These are phyloP conservation scores for Fusarium dlaminii DNA, from an alignment of 2,329 filamentous ascomycete species.

Conservation along the genomic window DNA sequence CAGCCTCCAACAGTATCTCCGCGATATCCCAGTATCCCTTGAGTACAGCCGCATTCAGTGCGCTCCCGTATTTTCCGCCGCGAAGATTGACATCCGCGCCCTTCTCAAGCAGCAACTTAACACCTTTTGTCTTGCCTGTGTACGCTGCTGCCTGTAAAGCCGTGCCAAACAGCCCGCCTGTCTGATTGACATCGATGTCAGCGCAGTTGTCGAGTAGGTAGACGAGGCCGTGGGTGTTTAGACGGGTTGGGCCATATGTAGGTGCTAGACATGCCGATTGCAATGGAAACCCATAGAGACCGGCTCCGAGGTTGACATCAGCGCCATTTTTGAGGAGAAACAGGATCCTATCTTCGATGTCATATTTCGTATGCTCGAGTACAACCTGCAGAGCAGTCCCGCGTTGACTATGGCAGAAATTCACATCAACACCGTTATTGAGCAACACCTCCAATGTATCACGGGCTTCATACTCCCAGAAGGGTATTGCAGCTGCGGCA, in stretches of 20 bases:
- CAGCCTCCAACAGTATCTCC: fast-evolving
- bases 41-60: background rate
- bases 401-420: fast-evolving
- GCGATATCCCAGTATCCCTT: background rate
- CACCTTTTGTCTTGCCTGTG: fast-evolving
- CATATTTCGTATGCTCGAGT: fast-evolving
- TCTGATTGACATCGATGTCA: background rate
- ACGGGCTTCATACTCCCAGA: fast-evolving
- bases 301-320: background rate
- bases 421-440: background rate
- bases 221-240: fast-evolving
- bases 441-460: background rate
- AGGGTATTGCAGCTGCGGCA: fast-evolving
- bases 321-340: background rate
- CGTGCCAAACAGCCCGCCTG: fast-evolving
- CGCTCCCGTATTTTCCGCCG: fast-evolving
- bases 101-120: fast-evolving
- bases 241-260: fast-evolving
- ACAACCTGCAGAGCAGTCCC: background rate
- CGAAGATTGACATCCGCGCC: background rate
- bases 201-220: fast-evolving
- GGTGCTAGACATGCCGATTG: background rate
- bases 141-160: background rate
- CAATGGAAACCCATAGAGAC: background rate
- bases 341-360: fast-evolving